Conservation (phyloP, 768 basidiomycete species). For the Agaricus blazei region DNA sequence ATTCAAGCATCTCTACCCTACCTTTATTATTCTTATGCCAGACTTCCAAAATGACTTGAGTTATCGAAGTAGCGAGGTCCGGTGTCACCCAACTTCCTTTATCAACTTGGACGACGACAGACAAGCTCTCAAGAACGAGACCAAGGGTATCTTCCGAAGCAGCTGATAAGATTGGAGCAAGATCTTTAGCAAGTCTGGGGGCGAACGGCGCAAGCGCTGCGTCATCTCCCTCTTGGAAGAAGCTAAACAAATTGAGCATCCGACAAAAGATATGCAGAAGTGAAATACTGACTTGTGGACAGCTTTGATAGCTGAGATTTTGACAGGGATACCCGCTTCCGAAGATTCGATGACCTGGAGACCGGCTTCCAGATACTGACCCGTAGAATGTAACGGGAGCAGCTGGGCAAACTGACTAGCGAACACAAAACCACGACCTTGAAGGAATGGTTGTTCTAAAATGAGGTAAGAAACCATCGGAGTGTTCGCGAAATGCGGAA, state of each 20-base stretch:
- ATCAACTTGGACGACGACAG: slow-evolving; percentile 72
- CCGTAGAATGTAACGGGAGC: slow-evolving; percentile 66
- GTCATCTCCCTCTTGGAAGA: slow-evolving; percentile 62
- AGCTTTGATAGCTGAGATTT: slow-evolving; percentile 91
- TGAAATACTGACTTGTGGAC: slow-evolving; percentile 70
- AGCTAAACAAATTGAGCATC: slow-evolving; percentile 33
- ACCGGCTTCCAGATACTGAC: slow-evolving; percentile 85
- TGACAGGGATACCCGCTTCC: slow-evolving; percentile 78
- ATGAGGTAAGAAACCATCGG: too few relatives aligned
- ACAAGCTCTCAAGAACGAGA: slow-evolving; percentile 81
- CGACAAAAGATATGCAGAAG: not conserved
- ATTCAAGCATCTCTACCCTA: slow-evolving; percentile 17
- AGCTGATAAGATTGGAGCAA: slow-evolving; percentile 76
- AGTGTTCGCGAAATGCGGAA: too few relatives aligned
- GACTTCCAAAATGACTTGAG: slow-evolving; percentile 64
- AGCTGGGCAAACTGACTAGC: slow-evolving; percentile 82
- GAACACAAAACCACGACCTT: slow-evolving; percentile 93
- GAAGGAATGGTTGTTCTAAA: slow-evolving; percentile 84
- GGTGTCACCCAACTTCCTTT: slow-evolving; percentile 66
- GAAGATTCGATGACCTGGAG: slow-evolving; percentile 76
- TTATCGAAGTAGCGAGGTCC: slow-evolving; percentile 62
- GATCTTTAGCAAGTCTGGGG: slow-evolving; percentile 68
- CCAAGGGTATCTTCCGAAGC: slow-evolving; percentile 87
- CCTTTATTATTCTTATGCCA: slow-evolving; percentile 90
- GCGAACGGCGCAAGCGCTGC: slow-evolving; percentile 60